Evolutionary conservation across 192 early-diverging fungal species (phyloP).

Genomic region (Gonapodya prolifera): DNA sequence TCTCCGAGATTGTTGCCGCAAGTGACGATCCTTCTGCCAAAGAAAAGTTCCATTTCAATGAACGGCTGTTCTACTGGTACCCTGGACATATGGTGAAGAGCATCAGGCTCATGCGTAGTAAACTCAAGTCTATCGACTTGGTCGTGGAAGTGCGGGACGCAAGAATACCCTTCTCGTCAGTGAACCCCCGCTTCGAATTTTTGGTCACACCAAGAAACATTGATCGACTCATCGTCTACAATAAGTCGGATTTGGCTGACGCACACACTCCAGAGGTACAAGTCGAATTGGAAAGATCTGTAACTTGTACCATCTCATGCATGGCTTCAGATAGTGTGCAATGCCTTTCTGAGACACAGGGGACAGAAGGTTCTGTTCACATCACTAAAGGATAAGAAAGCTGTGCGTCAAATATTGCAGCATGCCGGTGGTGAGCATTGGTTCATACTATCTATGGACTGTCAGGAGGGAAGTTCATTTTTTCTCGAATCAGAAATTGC

Average conservation of each 20-base stretch:
- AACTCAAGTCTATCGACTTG: conserved; percentile 60
- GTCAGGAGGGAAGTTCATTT: conserved; percentile 18
- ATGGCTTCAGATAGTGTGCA: not conserved
- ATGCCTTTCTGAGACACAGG: conserved; percentile 24
- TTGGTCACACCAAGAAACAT: conserved; percentile 41
- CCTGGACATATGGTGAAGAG: conserved; percentile 80
- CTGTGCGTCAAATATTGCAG: conserved; percentile 56
- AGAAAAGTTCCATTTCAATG: not conserved
- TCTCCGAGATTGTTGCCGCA: too few relatives aligned
- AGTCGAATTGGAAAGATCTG: not conserved
- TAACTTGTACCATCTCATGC: not conserved
- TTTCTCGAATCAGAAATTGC: conserved; percentile 4
- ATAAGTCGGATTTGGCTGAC: conserved; percentile 83
- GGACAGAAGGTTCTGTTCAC: conserved; percentile 52
- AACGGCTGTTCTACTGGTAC: conserved; percentile 55
- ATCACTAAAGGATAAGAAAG: conserved; percentile 35
- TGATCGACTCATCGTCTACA: conserved; percentile 74
- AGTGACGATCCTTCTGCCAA: too few relatives aligned
- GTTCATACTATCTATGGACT: not conserved
- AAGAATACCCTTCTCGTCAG: conserved; percentile 80
- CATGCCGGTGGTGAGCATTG: conserved; percentile 39
- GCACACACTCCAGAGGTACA: conserved; percentile 25
- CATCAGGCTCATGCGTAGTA: conserved; percentile 56
- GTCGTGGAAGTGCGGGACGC: conserved; percentile 92
- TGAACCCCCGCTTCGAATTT: conserved; percentile 65